These are phyloP conservation scores for Debaryomyces fabryi DNA, from an alignment of 1,139 yeast species.

Conservation along the genomic window DNA sequence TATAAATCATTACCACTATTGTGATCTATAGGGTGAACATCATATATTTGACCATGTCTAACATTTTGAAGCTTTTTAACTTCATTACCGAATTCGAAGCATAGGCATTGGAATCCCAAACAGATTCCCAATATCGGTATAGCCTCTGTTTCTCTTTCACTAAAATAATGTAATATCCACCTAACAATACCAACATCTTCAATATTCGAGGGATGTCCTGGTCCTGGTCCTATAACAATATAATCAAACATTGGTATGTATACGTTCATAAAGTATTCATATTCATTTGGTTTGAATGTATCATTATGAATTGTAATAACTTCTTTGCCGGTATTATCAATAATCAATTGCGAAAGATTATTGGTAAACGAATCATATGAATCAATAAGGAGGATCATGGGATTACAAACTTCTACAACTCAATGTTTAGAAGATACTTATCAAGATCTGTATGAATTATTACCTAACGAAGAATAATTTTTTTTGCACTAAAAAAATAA, in stretches of 20 bases:
- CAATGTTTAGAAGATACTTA: neutral
- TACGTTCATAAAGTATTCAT: slow-evolving; percentile 38
- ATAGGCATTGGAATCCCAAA: slow-evolving; percentile 86
- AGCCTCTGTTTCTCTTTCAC: slow-evolving; percentile 15
- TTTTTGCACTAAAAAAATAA: neutral
- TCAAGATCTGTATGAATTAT: neutral
- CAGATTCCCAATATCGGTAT: slow-evolving; percentile 90
- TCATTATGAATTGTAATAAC: slow-evolving; percentile 81
- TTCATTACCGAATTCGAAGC: slow-evolving; percentile 62
- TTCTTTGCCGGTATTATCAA: slow-evolving; percentile 50
- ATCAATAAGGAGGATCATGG: slow-evolving; percentile 74
- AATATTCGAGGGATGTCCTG: slow-evolving; percentile 76
- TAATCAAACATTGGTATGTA: slow-evolving; percentile 63
- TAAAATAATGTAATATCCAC: slow-evolving; percentile 42
- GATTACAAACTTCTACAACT: neutral
- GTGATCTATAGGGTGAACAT: slow-evolving; percentile 35
- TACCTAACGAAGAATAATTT: neutral
- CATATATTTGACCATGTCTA: slow-evolving; percentile 85
- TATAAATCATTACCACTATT: slow-evolving; percentile 23
- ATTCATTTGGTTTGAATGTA: slow-evolving; percentile 44
- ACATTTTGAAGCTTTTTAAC: slow-evolving; percentile 59
- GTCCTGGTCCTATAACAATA: slow-evolving; percentile 93
- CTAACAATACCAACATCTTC: slow-evolving; percentile 79
- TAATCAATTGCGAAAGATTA: slow-evolving; percentile 72
- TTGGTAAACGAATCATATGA: slow-evolving; percentile 94